phyloP scores from a whole-genome alignment of 345 rosid genomes.

The Lumnitzera littorea region DNA sequence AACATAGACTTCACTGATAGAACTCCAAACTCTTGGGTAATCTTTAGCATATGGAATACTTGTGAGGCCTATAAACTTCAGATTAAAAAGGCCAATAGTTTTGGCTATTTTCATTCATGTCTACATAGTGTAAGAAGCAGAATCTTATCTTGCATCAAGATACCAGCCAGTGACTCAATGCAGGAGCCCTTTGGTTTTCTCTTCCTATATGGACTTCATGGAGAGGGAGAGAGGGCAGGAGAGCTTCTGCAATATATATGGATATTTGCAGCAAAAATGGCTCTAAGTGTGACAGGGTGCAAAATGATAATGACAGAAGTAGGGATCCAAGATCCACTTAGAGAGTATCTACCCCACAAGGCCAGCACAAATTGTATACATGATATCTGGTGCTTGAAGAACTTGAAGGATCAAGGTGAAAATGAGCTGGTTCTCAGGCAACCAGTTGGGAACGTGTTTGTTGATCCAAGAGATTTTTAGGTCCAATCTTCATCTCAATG shows the following conservation, averaged over 20 bases:
- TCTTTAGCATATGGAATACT: constrained; percentile 59
- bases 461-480: constrained; percentile 60
- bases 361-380: constrained; percentile 28
- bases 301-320: constrained; percentile 30
- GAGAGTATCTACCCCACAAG: constrained; percentile 23
- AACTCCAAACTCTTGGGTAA: constrained; percentile 31
- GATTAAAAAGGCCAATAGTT: constrained; percentile 18
- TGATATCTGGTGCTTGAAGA: constrained; percentile 50
- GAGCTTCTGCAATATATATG: constrained; percentile 37
- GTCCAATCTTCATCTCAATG: not conserved
- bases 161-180: constrained; percentile 19
- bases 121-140: constrained; percentile 25
- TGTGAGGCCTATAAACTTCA: constrained; percentile 32
- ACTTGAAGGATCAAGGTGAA: constrained; percentile 10
- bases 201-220: constrained; percentile 34
- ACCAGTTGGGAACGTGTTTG: constrained; percentile 39
- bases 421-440: constrained; percentile 11
- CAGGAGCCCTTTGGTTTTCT: constrained; percentile 36
- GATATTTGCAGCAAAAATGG: constrained; percentile 34
- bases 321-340: constrained; percentile 40
- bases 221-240: constrained; percentile 41
- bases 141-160: constrained; percentile 32
- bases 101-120: constrained; percentile 22
- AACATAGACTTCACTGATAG: constrained; percentile 9
- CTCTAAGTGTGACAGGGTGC: constrained; percentile 30